phyloP scores from a whole-genome alignment of 2,329 filamentous ascomycete species.

The Talaromyces sp. region DNA sequence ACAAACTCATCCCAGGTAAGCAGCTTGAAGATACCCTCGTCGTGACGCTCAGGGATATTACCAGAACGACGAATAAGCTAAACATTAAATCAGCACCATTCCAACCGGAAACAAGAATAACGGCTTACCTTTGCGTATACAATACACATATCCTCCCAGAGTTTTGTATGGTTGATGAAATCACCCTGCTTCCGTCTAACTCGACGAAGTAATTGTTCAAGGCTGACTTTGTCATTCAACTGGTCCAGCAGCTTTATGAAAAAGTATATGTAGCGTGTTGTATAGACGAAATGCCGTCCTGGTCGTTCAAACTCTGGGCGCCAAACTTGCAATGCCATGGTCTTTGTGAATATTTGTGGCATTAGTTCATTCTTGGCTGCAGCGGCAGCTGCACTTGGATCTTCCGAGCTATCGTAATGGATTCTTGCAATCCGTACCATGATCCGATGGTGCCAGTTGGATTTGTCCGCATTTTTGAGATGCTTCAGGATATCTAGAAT shows the following conservation, averaged over 20 bases:
- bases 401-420: conserved; percentile 52
- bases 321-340: conserved; percentile 92
- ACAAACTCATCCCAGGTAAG: conserved; percentile 62
- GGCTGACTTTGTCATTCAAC: conserved; percentile 66
- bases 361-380: conserved; percentile 74
- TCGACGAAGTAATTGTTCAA: conserved; percentile 73
- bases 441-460: conserved; percentile 93
- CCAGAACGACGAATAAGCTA: conserved; percentile 53
- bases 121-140: conserved; percentile 48
- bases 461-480: conserved; percentile 70
- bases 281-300: conserved; percentile 88
- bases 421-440: conserved; percentile 67
- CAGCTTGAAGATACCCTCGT: conserved; percentile 60
- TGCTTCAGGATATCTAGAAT: conserved; percentile 55
- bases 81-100: conserved; percentile 22
- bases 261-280: conserved; percentile 77
- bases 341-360: conserved; percentile 84
- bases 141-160: conserved; percentile 58
- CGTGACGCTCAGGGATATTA: conserved; percentile 54
- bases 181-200: conserved; percentile 78
- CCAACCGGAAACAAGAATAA: conserved; percentile 8
- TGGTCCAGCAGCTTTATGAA: conserved; percentile 70
- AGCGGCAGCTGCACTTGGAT: conserved; percentile 44
- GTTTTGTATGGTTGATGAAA: conserved; percentile 56
- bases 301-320: conserved; percentile 81